Evolutionary conservation across 2,329 filamentous ascomycete species (phyloP), one percentile per base, ranked within the genome.

Genomic region (Aurifilum marmelostoma): DNA sequence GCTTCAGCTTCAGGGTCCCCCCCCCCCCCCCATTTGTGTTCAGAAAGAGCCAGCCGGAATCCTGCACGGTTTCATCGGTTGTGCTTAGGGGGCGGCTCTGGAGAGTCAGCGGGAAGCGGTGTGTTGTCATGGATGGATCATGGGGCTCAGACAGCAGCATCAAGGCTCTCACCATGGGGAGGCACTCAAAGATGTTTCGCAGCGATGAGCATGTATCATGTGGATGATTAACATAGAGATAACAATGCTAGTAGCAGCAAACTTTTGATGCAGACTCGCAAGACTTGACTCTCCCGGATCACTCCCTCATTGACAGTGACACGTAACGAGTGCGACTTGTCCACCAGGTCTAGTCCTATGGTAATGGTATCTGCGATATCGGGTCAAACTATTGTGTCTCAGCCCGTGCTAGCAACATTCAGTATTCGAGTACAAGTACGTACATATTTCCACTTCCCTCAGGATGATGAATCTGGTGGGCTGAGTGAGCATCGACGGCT

Each of bases 151-250:
- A 65, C 65, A 65, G 62, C 66, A 67, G 34, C 34, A 34, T 59
- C 54, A 58, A 67, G 65, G 43, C 50, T 58, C 56, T n/a, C 56
- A 59, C 29, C 29, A n/a, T 16, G 50, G 14, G 32, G n/a, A 29
- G 5, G 3, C 8, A 4, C 34, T 8, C 8, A n/a, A n/a, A n/a
- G 34, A 34, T 34, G 34, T 34, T 34, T 54, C 37, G 24, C 43
- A 47, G 21, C 60, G 52, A 52, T 63, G 41, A 56, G 58, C 67
- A 50, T 54, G 63, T 64, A 37, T 41, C 41, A 66, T 63, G 63
- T 70, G 47, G 58, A 56, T 58, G 34, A 16, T 50, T 11, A 54
- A n/a, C 27, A 68, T 70, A 70, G 66, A 70, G n/a, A 32, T 66
- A 54, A 58, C 61, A 68, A 70, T 68, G 47, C 43, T 59, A 68